These are phyloP conservation scores for Alternaria incomplexa DNA, from an alignment of 2,329 filamentous ascomycete genomes.

Conservation along the genomic window DNA sequence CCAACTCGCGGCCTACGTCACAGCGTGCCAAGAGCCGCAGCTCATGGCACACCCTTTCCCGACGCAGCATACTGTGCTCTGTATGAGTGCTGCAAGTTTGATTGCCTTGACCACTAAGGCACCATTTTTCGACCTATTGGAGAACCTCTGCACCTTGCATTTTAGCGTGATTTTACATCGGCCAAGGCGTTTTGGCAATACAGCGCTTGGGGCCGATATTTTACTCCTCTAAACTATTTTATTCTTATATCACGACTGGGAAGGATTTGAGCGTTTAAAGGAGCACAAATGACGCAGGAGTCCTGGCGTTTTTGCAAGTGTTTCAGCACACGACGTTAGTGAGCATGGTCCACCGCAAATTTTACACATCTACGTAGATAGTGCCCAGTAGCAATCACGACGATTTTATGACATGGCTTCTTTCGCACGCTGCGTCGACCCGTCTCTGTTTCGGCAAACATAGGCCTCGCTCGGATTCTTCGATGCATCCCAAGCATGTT, in stretches of 20 bases:
- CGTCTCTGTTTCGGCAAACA: neutral
- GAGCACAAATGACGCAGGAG: constrained; percentile 6
- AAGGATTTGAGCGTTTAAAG: constrained; percentile 8
- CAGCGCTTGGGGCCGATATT: neutral
- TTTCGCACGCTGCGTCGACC: neutral
- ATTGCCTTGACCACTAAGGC: neutral
- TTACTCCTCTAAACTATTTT: neutral
- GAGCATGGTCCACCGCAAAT: neutral
- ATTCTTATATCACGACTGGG: constrained; percentile 3
- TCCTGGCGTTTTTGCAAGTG: constrained; percentile 4
- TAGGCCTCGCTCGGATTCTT: neutral
- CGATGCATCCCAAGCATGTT: neutral
- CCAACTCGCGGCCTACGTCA: constrained; percentile 1
- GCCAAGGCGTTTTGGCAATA: neutral
- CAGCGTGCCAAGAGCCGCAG: constrained; percentile 4
- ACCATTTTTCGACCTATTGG: neutral
- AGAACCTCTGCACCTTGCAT: neutral
- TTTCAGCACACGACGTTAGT: constrained; percentile 4
- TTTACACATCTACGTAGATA: neutral
- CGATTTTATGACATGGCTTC: neutral
- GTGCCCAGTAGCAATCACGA: neutral
- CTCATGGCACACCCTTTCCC: constrained; percentile 8
- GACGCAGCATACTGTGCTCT: constrained; percentile 14
- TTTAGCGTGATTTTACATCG: neutral
- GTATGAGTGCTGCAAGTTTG: neutral